These are phyloP conservation scores for Nepenthes mirabilis DNA, from an alignment of 148 eudicot genomes.

Conservation along the genomic window DNA sequence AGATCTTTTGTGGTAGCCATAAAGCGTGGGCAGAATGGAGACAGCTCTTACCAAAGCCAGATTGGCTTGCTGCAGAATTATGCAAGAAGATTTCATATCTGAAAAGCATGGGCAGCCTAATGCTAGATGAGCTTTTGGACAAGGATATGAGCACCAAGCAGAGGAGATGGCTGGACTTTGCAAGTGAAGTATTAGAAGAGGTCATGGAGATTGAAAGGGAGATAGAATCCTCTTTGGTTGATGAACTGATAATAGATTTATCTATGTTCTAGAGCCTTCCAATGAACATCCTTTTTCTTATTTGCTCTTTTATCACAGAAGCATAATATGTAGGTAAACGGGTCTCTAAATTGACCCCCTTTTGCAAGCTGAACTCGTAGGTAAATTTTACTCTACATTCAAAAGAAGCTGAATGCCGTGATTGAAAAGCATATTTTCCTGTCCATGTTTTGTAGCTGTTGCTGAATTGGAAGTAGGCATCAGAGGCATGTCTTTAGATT, in stretches of 20 bases:
- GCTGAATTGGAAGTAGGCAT: no score
- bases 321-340: constrained; percentile 10
- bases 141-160: constrained; percentile 62
- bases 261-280: constrained; percentile 18
- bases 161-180: constrained; percentile 82
- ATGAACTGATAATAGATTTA: constrained; percentile 65
- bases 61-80: constrained; percentile 54
- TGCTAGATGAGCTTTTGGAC: constrained; percentile 80
- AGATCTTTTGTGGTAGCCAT: constrained; percentile 33
- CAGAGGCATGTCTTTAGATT: no score
- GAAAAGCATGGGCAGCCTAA: constrained; percentile 47
- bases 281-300: neutral
- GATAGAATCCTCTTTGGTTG: constrained; percentile 45
- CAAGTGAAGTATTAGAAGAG: constrained; percentile 60
- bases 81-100: constrained; percentile 44
- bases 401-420: no score
- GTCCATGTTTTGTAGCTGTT: no score
- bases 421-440: no score
- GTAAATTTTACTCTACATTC: no score
- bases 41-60: constrained; percentile 25
- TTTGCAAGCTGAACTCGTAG: neutral
- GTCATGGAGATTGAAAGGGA: constrained; percentile 48
- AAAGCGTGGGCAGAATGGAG: constrained; percentile 45
- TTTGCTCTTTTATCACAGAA: constrained; percentile 5
- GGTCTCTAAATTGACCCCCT: neutral